Base-by-base conservation (phyloP, 1,139 yeast genomes). In the Blastobotrys ciferrii region DNA sequence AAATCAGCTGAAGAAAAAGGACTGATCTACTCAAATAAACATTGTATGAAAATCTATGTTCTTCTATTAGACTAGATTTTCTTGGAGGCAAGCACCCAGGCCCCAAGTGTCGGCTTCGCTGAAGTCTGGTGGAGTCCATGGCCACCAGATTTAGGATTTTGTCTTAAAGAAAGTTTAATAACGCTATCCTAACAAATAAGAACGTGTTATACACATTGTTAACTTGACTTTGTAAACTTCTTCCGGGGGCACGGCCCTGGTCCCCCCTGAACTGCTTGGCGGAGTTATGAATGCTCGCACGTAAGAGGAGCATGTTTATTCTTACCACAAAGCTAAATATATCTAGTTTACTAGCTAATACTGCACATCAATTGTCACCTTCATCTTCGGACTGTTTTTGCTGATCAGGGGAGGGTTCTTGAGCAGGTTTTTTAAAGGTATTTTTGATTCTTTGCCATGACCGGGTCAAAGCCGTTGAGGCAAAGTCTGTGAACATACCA, bases 1-100 rank as follows among this genome's bases (percentile, higher is more conserved):
- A 9, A 35, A 50, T 20, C 15, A 15, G 12, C 43, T 49, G 25
- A 30, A 23, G 3, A 9, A 33, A 18, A 35, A 40, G 9, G 28
- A 23, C 9, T 23, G 36, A 20, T 23, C 28, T 23, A 23, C 28
- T 23, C 9, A 6, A 23, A 23, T n/a, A 23, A 23, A 23, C 9
- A 23, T 23, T 9, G 5, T 23, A 23, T 9, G 5, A 23, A 6
- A 23, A 9, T 23, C 28, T 6, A 9, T 23, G 9, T 23, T 9
- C 5, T 23, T 23, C 28, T 5, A 23, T 23, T 23, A 23, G n/a
- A n/a, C n/a, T n/a, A n/a, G n/a, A n/a, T n/a, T n/a, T n/a, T n/a
- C n/a, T n/a, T n/a, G n/a, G n/a, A n/a, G n/a, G n/a, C n/a, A n/a
- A n/a, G n/a, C n/a, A n/a, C n/a, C n/a, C n/a, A n/a, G n/a, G n/a